Base-by-base conservation (phyloP, 2,329 filamentous ascomycete species). In the Hypoxylon sp. region DNA sequence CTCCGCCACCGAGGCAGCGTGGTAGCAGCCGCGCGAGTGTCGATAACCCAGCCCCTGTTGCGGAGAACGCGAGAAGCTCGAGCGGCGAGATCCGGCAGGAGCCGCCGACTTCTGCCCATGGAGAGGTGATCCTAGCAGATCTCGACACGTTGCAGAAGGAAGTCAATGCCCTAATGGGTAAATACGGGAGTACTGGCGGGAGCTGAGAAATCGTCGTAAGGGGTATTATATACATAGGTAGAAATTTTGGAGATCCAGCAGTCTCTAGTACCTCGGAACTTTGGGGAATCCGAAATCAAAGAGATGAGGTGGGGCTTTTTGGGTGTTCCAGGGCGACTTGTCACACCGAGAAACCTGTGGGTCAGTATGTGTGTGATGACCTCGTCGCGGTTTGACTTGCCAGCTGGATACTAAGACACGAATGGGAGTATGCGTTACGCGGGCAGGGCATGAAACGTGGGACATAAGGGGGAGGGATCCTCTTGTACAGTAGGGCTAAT, bases 61-160 rank as follows among this genome's bases (percentile, higher is more conserved):
- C 65, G 15, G 59, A 55, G 5, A 69, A 73, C 52, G 74, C 76
- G 43, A 74, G 46, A 20, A 59, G 48, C 24, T 19, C 22, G 28
- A 56, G 56, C 28, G 26, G 37, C 19, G 64, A 64, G 4, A 24
- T 22, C 13, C 51, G 19, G n/a, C 50, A 55, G 15, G 55, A 57
- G 6, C 4, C 26, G 28, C 6, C 34, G 15, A 3, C 50, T 2
- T 15, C 32, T 26, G 11, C 32, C n/a, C 22, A 20, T 4, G 15
- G 80, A 59, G 68, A 79, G 43, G 86, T 91, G 72, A 92, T 94
- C 62, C 76, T 94, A 68, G 90, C 90, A 1, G 90, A 94, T 74
- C 77, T 94, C 57, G 85, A 87, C 48, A 87, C 88, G 20, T 77
- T 94, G 65, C 91, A 92, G 77, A 85, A 85, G 72, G 91, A 94